A percentile compares a stretch with the other conserved stretches of the same genome.
Conservation (phyloP, 306 rosid genomes). For the Prunus dulcis region DNA sequence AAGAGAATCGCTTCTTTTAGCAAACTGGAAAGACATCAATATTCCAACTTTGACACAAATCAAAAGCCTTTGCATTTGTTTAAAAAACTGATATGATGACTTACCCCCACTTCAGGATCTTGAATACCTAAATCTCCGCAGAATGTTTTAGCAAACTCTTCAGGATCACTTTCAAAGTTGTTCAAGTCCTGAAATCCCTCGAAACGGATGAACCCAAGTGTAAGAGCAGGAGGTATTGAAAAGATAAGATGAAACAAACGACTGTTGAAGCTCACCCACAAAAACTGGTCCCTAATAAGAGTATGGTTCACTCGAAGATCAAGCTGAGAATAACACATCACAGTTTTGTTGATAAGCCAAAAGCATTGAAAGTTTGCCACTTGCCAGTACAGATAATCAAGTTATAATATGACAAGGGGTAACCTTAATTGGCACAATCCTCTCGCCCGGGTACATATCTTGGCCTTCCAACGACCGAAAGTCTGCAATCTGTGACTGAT, state of each 20-base stretch:
- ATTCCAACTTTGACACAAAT: background rate
- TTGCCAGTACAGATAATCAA: background rate
- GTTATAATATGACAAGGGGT: background rate
- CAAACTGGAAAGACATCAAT: slow-evolving; percentile 13
- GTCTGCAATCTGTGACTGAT: slow-evolving; percentile 72
- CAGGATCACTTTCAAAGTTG: slow-evolving; percentile 94
- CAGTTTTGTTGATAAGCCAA: background rate
- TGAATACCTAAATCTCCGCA: slow-evolving; percentile 82
- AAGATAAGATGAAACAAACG: background rate
- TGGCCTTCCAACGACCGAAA: slow-evolving; percentile 83
- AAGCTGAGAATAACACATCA: slow-evolving; percentile 44
- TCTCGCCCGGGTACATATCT: slow-evolving; percentile 87
- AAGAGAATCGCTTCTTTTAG: slow-evolving; percentile 5
- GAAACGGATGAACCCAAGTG: background rate
- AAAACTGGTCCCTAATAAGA: slow-evolving; percentile 81
- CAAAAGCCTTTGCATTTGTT: background rate
- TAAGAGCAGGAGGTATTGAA: background rate
- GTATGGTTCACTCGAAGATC: slow-evolving; percentile 93
- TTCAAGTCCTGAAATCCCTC: slow-evolving; percentile 67
- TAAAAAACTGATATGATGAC: slow-evolving; percentile 12
- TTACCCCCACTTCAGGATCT: slow-evolving; percentile 97
- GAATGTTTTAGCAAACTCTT: slow-evolving; percentile 82
- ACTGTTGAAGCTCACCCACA: slow-evolving; percentile 68
- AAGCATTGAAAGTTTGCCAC: background rate
- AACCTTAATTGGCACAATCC: slow-evolving; percentile 88